A percentile compares a stretch with the other conserved stretches of the same genome.
phyloP scores from a whole-genome alignment of 768 basidiomycete genomes.

The Tremella fuciformis region DNA sequence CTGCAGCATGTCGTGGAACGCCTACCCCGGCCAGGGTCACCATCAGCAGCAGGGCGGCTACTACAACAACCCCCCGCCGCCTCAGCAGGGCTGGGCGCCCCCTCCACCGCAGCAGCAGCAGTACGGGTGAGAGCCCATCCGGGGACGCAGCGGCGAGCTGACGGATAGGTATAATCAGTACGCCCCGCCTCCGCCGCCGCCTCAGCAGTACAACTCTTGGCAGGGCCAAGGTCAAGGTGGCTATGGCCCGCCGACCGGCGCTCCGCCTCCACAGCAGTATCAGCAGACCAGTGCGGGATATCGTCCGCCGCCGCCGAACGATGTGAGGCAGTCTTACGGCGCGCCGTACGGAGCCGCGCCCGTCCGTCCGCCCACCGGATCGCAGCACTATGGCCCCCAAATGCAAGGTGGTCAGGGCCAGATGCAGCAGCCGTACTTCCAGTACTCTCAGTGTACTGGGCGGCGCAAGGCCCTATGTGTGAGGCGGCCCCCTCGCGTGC shows the following conservation, averaged over 20 bases:
- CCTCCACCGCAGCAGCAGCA: conserved; percentile 22
- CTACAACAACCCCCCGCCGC: conserved; percentile 24
- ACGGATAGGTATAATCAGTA: conserved; percentile 10
- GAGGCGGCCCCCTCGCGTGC: conserved; percentile 38
- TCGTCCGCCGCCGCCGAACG: conserved; percentile 25
- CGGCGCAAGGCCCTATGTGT: conserved; percentile 85
- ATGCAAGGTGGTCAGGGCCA: conserved; percentile 46
- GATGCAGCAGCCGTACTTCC: conserved; percentile 58
- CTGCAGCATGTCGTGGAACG: conserved; percentile 43
- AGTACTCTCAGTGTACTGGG: conserved; percentile 83
- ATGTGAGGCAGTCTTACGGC: conserved; percentile 18
- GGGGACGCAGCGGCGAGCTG: background rate
- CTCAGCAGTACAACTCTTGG: conserved; percentile 11
- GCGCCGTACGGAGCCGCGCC: conserved; percentile 27
- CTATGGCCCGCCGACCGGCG: conserved; percentile 22
- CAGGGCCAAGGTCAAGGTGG: conserved; percentile 3
- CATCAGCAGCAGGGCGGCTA: conserved; percentile 29
- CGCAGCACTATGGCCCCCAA: conserved; percentile 57
- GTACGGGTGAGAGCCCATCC: conserved; percentile 21
- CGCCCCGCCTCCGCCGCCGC: conserved; percentile 18
- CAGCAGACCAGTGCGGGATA: conserved; percentile 45
- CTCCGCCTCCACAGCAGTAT: conserved; percentile 27
- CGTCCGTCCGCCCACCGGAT: conserved; percentile 57
- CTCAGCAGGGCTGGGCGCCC: conserved; percentile 17
- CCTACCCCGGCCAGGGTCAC: conserved; percentile 38